Evolutionary conservation across 2,329 filamentous ascomycete species (phyloP).

Genomic region (Falciphora oryzae): DNA sequence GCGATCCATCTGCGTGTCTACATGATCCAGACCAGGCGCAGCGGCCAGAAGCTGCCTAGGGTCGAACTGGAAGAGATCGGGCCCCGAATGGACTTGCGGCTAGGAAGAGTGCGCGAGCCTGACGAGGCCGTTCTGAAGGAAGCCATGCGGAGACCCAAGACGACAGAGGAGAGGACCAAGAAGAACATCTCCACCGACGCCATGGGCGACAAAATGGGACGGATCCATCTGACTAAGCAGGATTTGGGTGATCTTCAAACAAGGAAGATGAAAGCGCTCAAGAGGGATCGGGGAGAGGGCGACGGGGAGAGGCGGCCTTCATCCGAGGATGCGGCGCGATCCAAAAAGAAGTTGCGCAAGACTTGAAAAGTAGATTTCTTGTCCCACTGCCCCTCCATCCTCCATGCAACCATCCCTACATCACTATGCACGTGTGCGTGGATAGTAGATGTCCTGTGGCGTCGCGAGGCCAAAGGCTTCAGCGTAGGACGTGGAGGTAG

Average conservation of each 20-base stretch:
- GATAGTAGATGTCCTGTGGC: neutral
- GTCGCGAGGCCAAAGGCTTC: neutral
- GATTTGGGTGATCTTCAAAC: slow-evolving; percentile 85
- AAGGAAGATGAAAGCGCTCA: slow-evolving; percentile 98
- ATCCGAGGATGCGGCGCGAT: neutral
- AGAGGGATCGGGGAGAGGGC: slow-evolving; percentile 62
- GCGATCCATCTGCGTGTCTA: slow-evolving; percentile 70
- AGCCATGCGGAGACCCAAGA: slow-evolving; percentile 80
- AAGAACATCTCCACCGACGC: slow-evolving; percentile 92
- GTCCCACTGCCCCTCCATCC: too few relatives aligned
- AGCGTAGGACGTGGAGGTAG: neutral
- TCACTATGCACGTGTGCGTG: neutral
- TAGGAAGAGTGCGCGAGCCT: slow-evolving; percentile 74
- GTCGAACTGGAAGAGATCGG: slow-evolving; percentile 96
- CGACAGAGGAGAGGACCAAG: slow-evolving; percentile 71
- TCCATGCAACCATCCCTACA: neutral
- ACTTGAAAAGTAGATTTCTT: neutral
- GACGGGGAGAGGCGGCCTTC: slow-evolving; percentile 29
- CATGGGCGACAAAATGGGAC: slow-evolving; percentile 94
- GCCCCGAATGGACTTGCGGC: slow-evolving; percentile 83
- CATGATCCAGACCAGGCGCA: slow-evolving; percentile 78
- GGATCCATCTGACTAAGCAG: slow-evolving; percentile 86
- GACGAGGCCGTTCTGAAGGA: slow-evolving; percentile 79
- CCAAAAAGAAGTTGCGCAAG: slow-evolving; percentile 3
- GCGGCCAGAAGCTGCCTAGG: slow-evolving; percentile 78